These are phyloP conservation scores for Porcisia hertigi DNA, from an alignment of 208 protist species.

Conservation along the genomic window DNA sequence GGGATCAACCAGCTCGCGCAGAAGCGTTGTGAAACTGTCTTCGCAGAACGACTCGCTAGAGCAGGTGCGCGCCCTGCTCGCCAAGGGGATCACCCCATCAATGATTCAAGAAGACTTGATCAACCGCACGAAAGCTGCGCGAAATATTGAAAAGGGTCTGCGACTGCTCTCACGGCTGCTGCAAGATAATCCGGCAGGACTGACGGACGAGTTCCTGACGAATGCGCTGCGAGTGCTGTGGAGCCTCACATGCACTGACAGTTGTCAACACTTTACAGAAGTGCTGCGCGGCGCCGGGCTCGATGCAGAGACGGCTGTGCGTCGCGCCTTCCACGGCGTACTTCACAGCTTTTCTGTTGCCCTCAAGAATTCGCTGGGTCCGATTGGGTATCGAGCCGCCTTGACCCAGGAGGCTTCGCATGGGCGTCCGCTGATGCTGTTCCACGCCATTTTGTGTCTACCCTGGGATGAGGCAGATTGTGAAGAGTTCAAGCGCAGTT, in stretches of 20 bases:
- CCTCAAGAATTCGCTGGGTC: constrained; percentile 25
- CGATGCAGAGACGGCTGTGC: constrained; percentile 68
- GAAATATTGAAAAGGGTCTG: constrained; percentile 62
- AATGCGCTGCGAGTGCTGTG: constrained; percentile 55
- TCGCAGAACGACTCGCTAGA: constrained; percentile 71
- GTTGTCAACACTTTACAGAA: constrained; percentile 66
- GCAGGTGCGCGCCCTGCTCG: constrained; percentile 69
- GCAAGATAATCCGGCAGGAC: constrained; percentile 13
- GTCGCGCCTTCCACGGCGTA: constrained; percentile 67
- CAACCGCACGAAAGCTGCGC: constrained; percentile 54
- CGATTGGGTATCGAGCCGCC: constrained; percentile 36
- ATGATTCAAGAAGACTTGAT: constrained; percentile 68
- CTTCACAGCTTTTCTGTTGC: constrained; percentile 39
- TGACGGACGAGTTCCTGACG: constrained; percentile 28
- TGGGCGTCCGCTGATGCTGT: constrained; percentile 54
- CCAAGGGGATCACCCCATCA: constrained; percentile 48
- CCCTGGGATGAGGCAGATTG: constrained; percentile 84
- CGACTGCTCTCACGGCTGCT: constrained; percentile 47
- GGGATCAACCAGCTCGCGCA: constrained; percentile 56
- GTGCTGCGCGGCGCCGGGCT: constrained; percentile 65
- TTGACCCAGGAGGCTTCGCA: constrained; percentile 47
- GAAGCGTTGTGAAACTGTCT: constrained; percentile 53
- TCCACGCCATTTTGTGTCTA: constrained; percentile 78
- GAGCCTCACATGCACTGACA: constrained; percentile 44
- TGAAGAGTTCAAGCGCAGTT: constrained; percentile 57